Conservation (phyloP, 2,329 filamentous ascomycete species). For the Aspergillus persii region DNA sequence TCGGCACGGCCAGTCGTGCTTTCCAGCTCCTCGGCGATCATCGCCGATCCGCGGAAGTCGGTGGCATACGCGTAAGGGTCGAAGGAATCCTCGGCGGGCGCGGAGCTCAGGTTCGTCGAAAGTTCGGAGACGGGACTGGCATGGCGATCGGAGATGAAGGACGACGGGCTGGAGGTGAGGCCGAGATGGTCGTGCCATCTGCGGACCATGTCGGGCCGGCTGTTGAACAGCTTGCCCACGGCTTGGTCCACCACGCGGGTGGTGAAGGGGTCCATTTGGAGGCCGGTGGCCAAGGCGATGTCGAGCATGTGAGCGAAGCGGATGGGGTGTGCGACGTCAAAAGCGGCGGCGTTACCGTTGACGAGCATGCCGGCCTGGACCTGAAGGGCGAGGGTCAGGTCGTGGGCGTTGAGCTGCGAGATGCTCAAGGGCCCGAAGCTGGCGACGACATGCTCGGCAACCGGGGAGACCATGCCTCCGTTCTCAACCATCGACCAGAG, state of each 20-base stretch:
- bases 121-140: conserved; percentile 46
- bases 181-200: conserved; percentile 59
- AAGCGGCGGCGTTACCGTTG: conserved; percentile 37
- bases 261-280: conserved; percentile 56
- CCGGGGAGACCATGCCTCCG: conserved; percentile 58
- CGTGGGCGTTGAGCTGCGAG: conserved; percentile 50
- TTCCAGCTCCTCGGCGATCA: conserved; percentile 88
- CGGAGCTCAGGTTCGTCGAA: conserved; percentile 49
- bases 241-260: conserved; percentile 58
- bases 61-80: conserved; percentile 89
- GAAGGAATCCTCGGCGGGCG: conserved; percentile 74
- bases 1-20: conserved; percentile 71
- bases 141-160: conserved; percentile 41
- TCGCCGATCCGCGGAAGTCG: conserved; percentile 87
- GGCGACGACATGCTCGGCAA: conserved; percentile 60
- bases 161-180: conserved; percentile 45
- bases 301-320: conserved; percentile 63
- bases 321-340: conserved; percentile 57
- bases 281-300: conserved; percentile 52
- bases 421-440: conserved; percentile 60
- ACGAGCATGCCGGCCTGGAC: conserved; percentile 54
- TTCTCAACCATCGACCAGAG: conserved; percentile 66
- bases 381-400: conserved; percentile 60
- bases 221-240: conserved; percentile 51
- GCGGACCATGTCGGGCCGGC: conserved; percentile 46